phyloP scores from a whole-genome alignment of 306 rosid species.

The Trifolium repens region DNA sequence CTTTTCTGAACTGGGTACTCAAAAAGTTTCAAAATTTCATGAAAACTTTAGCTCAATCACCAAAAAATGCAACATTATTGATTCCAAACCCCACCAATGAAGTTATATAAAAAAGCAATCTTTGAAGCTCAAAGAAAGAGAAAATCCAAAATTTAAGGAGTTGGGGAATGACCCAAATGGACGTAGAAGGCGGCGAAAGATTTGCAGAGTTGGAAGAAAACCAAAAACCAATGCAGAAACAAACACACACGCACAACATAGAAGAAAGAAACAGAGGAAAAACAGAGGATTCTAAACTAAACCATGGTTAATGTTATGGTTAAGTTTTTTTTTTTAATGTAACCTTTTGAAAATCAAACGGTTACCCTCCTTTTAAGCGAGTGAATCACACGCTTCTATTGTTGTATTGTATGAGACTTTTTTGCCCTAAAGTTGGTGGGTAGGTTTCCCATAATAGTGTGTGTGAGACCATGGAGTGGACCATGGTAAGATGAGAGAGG shows the following conservation, averaged over 20 bases:
- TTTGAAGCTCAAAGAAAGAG: constrained; percentile 51
- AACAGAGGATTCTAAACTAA: constrained; percentile 30
- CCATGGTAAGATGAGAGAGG: constrained; percentile 30
- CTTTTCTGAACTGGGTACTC: constrained; percentile 29
- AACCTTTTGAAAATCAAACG: constrained; percentile 16
- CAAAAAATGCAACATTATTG: constrained; percentile 59
- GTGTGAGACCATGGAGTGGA: constrained; percentile 2
- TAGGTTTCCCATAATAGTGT: constrained; percentile 37
- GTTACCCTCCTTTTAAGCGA: constrained; percentile 12
- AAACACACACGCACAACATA: constrained; percentile 22
- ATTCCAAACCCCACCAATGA: constrained; percentile 23
- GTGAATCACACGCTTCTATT: constrained; percentile 41
- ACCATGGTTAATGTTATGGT: constrained; percentile 43
- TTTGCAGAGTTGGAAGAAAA: constrained; percentile 50
- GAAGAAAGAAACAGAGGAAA: constrained; percentile 30
- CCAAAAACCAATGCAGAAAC: constrained; percentile 44
- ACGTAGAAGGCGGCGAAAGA: constrained; percentile 73
- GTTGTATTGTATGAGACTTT: neutral
- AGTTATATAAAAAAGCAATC: constrained; percentile 46
- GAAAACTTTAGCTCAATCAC: constrained; percentile 52
- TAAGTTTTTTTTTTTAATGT: neutral
- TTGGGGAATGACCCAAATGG: constrained; percentile 48
- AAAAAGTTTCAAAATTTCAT: constrained; percentile 45
- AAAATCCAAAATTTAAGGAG: constrained; percentile 46
- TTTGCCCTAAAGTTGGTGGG: constrained; percentile 28